Base-by-base conservation (phyloP, 495 filamentous ascomycete genomes). In the Zalerion maritima region DNA sequence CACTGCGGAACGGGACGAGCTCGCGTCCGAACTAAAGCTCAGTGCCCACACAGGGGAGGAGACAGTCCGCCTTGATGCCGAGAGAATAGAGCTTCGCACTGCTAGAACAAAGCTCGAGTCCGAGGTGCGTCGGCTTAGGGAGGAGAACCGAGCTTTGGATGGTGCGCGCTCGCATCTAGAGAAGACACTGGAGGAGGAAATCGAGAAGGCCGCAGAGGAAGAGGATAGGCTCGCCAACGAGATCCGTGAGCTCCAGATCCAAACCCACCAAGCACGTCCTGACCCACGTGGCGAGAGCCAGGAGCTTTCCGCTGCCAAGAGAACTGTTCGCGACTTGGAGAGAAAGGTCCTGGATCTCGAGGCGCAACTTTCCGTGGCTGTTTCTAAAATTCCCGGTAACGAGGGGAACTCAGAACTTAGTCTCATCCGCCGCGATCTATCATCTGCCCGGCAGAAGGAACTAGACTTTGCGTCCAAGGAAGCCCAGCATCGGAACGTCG, bases 1-100 rank as follows among this genome's bases (percentile, higher is more conserved):
- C 19, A 67, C 74, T 42, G 60, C 66, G 12, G 74, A 81, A 41
- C 67, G 73, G 8, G 69, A 78, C 35, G 73, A 79, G 39, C 46
- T 80, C 11, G 66, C 70, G 27, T 58, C 46, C 29, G 68, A 76
- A 33, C 46, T 79, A 3, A 50, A 62, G 11, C 54, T 58, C 10
- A 43, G 52, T 19, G 61, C 62, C 14, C 58, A 58, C 31, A 59
- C 59, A 21, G 60, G 56, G 5, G 66, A 64, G 24, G 50, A 58
- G 19, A 64, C 60, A 6, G 65, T 64, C 36, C 62, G 53, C n/a
- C 49, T 73, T 16, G 73, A 77, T 32, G 64, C 67, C 32, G 73
- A 78, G 39, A 67, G 69, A 36, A 38, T 71, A 21, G 73, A 78
- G 25, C 57, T 78, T 15, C 67, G 71, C 5, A 69, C 65, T 16